phyloP scores from a whole-genome alignment of 306 rosid species.

The Quillaja saponaria region DNA sequence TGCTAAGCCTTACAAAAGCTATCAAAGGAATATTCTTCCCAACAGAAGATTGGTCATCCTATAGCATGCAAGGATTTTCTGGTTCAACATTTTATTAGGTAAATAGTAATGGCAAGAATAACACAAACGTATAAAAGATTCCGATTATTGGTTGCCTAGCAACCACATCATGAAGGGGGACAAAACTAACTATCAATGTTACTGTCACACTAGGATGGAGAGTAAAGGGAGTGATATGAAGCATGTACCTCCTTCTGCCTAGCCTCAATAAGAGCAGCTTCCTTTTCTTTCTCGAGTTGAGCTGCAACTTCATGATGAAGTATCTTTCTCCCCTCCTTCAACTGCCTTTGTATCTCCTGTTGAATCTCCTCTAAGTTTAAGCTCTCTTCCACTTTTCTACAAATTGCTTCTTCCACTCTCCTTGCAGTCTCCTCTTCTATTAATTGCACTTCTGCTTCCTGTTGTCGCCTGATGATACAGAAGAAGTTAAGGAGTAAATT shows the following conservation, averaged over 20 bases:
- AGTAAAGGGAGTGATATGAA: constrained; percentile 1
- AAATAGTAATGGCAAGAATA: not conserved
- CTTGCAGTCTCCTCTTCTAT: constrained; percentile 80
- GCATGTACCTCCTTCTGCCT: constrained; percentile 63
- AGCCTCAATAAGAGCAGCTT: constrained; percentile 71
- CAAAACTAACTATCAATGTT: constrained; percentile 4
- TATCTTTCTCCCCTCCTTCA: constrained; percentile 72
- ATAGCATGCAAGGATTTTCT: too few relatives aligned
- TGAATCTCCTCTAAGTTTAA: constrained; percentile 58
- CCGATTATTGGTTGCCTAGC: not conserved
- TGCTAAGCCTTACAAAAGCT: not conserved
- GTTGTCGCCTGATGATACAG: constrained; percentile 60
- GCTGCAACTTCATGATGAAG: constrained; percentile 61
- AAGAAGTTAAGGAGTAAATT: constrained; percentile 49
- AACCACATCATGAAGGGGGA: not conserved
- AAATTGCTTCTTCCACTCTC: constrained; percentile 74
- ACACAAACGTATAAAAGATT: not conserved
- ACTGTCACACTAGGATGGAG: not conserved
- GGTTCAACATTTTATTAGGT: not conserved
- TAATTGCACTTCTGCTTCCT: constrained; percentile 65
- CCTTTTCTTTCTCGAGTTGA: constrained; percentile 77
- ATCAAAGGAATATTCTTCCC: not conserved
- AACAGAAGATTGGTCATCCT: too few relatives aligned
- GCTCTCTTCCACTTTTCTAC: constrained; percentile 66
- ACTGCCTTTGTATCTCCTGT: constrained; percentile 61